Conservation (phyloP, 1,139 yeast species). For the Debaryomyces psychrophilus region DNA sequence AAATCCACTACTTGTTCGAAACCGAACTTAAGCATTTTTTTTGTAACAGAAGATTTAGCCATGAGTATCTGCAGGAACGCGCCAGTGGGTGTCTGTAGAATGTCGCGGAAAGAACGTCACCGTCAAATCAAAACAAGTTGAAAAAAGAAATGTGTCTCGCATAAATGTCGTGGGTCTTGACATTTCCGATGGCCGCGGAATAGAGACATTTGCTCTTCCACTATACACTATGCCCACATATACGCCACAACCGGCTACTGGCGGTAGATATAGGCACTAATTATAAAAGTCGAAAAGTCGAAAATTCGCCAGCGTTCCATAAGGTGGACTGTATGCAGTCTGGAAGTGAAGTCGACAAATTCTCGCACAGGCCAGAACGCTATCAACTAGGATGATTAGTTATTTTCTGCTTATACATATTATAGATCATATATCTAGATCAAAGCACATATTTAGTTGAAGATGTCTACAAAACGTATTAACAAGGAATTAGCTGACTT, state of each 20-base stretch:
- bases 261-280: slow-evolving; percentile 1
- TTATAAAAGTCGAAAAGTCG: slow-evolving; percentile 6
- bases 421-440: slow-evolving; percentile 1
- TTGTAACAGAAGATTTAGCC: too few species aligned
- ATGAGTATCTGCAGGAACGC: too few species aligned
- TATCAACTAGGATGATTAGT: slow-evolving; percentile 6
- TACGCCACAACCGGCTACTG: neutral
- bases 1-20: too few species aligned
- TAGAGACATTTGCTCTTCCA: neutral
- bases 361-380: slow-evolving; percentile 7
- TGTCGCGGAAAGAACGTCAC: too few species aligned
- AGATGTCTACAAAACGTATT: slow-evolving; percentile 91
- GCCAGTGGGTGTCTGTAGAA: too few species aligned
- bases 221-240: neutral
- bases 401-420: slow-evolving; percentile 5
- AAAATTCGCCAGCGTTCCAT: slow-evolving; percentile 9
- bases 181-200: too few species aligned
- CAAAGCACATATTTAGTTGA: slow-evolving; percentile 6
- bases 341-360: slow-evolving; percentile 3
- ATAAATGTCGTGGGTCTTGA: too few species aligned
- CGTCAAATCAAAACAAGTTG: too few species aligned
- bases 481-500: slow-evolving; percentile 93
- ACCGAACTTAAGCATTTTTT: too few species aligned
- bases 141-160: neutral
- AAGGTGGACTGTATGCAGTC: neutral